Evolutionary conservation across 768 basidiomycete genomes (phyloP).

Genomic region (Boletus rubropictus): DNA sequence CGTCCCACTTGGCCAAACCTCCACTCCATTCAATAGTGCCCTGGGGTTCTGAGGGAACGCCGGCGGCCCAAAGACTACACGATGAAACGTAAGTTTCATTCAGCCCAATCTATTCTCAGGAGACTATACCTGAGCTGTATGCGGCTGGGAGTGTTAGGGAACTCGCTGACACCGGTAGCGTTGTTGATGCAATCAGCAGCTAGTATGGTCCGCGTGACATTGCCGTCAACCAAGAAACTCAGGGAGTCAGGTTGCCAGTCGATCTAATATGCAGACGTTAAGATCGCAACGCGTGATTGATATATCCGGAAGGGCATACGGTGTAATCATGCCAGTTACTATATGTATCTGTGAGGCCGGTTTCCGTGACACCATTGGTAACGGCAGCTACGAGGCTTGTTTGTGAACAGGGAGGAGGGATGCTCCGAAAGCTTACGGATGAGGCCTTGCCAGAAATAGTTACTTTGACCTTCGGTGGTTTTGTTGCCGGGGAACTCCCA

Average conservation of each 20-base stretch:
- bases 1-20: conserved; percentile 76
- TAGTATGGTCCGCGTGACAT: conserved; percentile 61
- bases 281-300: background rate
- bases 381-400: conserved; percentile 31
- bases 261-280: conserved; percentile 40
- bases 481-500: conserved; percentile 75
- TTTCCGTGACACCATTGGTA: conserved; percentile 46
- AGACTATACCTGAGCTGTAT: conserved; percentile 67
- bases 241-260: conserved; percentile 73
- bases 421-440: conserved; percentile 44
- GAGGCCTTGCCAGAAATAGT: conserved; percentile 73
- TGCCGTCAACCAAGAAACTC: conserved; percentile 65
- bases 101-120: background rate
- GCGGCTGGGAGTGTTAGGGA: conserved; percentile 74
- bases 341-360: conserved; percentile 57
- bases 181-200: conserved; percentile 51
- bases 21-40: conserved; percentile 80
- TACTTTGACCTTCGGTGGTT: conserved; percentile 66
- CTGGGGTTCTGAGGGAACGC: conserved; percentile 49
- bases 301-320: conserved; percentile 34
- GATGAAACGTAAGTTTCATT: conserved; percentile 3
- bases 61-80: conserved; percentile 72
- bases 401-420: background rate
- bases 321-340: conserved; percentile 71
- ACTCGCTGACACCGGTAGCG: conserved; percentile 50